Percentiles rank a stretch among this genome's conserved stretches.
Evolutionary conservation across 2,329 filamentous ascomycete genomes (phyloP).

Genomic region (Eutypa lata): DNA sequence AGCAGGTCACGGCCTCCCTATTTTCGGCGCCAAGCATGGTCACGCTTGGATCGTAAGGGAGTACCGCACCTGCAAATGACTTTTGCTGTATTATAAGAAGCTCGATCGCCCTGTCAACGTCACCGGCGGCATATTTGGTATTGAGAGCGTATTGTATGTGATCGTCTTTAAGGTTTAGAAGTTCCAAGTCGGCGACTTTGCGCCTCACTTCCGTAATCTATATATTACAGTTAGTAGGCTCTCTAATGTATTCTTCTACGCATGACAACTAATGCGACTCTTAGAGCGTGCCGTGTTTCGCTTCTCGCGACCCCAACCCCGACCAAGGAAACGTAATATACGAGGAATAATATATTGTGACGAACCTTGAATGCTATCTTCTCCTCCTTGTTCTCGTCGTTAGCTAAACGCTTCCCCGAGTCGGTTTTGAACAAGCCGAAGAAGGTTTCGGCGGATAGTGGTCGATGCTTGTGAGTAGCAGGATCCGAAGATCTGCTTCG

Average conservation of each 20-base stretch:
- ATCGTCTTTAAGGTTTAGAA: slow-evolving; percentile 53
- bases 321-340: no score
- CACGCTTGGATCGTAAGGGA: slow-evolving; percentile 68
- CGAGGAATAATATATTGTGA: not conserved
- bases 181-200: slow-evolving; percentile 36
- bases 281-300: no score
- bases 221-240: slow-evolving; percentile 9
- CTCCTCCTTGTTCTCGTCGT: slow-evolving; percentile 48
- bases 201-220: slow-evolving; percentile 32
- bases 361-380: slow-evolving; percentile 39
- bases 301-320: no score
- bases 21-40: slow-evolving; percentile 85
- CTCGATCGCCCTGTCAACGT: slow-evolving; percentile 71
- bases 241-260: not conserved
- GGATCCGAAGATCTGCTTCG: slow-evolving; percentile 56
- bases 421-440: slow-evolving; percentile 64
- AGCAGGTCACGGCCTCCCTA: slow-evolving; percentile 84
- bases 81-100: slow-evolving; percentile 77
- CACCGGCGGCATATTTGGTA: slow-evolving; percentile 63
- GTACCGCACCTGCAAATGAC: slow-evolving; percentile 75
- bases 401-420: slow-evolving; percentile 51
- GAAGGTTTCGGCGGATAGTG: slow-evolving; percentile 55
- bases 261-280: no score
- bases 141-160: slow-evolving; percentile 53
- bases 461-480: slow-evolving; percentile 48